Base-by-base conservation (phyloP, 2,329 filamentous ascomycete species). In the Aspergillus tubingensis region DNA sequence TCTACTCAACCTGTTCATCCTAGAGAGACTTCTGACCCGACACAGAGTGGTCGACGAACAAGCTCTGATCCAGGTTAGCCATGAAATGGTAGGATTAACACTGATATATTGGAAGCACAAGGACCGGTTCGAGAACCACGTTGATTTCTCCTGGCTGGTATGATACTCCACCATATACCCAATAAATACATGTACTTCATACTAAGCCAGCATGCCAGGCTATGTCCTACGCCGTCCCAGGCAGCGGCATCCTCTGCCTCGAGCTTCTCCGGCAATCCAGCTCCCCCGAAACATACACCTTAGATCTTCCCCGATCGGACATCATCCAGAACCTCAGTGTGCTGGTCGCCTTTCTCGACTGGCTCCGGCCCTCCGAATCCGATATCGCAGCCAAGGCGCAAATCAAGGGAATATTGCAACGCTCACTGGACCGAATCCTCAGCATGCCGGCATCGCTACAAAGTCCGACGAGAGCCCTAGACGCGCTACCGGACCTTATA, bases 121-220 rank as follows among this genome's bases (percentile, higher is more conserved):
- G 27, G 48, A 58, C 27, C 56, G 47, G 2, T 58, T 58, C 27
- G 17, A 27, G 21, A 48, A 38, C 27, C 56, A 52, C n/a, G 36
- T 19, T 15, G 56, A 58, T 23, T 58, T 58, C 17, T 50, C 48
- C 27, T 58, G 56, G 56, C 38, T 58, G 36, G 56, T 58, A 23
- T 2, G 30, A 36, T 13, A 53, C 27, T 38, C 15, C 15, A 11
- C 25, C n/a, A 5, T 4, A 5, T 36, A 5, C 1, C 4, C 10
- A 36, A 36, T 13, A 13, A 13, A 44, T 44, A 5, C 41, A 11
- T 3, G 5, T 8, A 10, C 8, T 43, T 8, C 4, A 23, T 44
- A 44, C 41, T 36, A 3, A 48, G 4, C 6, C 21, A 3, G 11
- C 11, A 36, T 13, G 10, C 0, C 39, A 58, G 49, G 56, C 38